These are phyloP conservation scores for Rhododendron vialii DNA, from an alignment of 148 eudicot species.

Conservation along the genomic window DNA sequence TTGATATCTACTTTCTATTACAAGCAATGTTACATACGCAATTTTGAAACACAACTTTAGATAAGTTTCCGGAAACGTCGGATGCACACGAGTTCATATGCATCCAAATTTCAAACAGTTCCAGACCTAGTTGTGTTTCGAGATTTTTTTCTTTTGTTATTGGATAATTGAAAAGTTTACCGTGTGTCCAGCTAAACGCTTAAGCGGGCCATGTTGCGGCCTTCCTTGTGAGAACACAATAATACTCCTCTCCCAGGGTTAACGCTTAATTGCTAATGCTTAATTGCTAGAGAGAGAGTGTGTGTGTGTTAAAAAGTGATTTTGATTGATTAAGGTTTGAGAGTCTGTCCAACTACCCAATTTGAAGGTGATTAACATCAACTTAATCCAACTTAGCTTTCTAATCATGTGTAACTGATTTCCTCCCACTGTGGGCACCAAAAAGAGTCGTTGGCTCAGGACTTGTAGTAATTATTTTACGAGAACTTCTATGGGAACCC, in stretches of 20 bases:
- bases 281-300: neutral
- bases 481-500: neutral
- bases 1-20: too few species aligned
- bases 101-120: too few species aligned
- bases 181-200: neutral
- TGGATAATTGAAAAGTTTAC: neutral
- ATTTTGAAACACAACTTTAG: too few species aligned
- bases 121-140: too few species aligned
- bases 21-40: too few species aligned
- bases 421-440: neutral
- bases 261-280: neutral
- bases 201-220: neutral
- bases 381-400: neutral
- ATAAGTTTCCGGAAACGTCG: rapidly evolving
- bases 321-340: neutral
- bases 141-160: too few species aligned
- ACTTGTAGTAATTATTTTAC: neutral
- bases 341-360: neutral
- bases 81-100: too few species aligned
- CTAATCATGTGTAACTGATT: constrained; percentile 2
- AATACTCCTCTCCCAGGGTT: neutral
- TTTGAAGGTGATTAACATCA: constrained; percentile 3
- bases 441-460: neutral
- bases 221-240: neutral
- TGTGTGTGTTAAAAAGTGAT: neutral